Conservation (phyloP, 116 monocot species). For the Cymodocea nodosa region DNA sequence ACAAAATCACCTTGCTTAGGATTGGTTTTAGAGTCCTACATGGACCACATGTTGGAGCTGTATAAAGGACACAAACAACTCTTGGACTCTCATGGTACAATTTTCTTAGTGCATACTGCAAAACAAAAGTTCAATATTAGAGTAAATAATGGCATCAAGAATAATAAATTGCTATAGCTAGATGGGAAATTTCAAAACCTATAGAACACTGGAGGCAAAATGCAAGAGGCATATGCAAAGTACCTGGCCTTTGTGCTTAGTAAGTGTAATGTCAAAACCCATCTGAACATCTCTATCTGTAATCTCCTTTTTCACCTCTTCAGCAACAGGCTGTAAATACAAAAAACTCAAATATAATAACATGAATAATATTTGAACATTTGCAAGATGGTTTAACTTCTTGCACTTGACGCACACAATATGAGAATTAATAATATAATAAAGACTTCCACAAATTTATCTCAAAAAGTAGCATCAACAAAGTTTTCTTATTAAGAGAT, state of each 20-base stretch:
- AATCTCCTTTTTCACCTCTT: slow-evolving; percentile 74
- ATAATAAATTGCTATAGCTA: background rate
- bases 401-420: too few relatives aligned
- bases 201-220: background rate
- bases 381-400: too few relatives aligned
- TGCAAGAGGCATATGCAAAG: background rate
- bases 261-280: slow-evolving; percentile 81
- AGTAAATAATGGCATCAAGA: background rate
- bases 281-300: slow-evolving; percentile 64
- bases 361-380: too few relatives aligned
- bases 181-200: background rate
- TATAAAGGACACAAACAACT: slow-evolving; percentile 82
- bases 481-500: too few relatives aligned
- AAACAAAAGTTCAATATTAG: slow-evolving; percentile 8
- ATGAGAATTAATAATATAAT: too few relatives aligned
- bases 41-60: slow-evolving; percentile 94
- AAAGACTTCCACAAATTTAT: too few relatives aligned
- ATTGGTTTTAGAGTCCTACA: slow-evolving; percentile 96
- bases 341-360: background rate
- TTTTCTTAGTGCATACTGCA: slow-evolving; percentile 94
- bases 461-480: too few relatives aligned
- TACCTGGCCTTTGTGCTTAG: slow-evolving; percentile 97
- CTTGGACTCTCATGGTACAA: slow-evolving; percentile 98
- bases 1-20: slow-evolving; percentile 63
- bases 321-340: slow-evolving; percentile 45